phyloP scores from a whole-genome alignment of 2,329 filamentous ascomycete species.

The Metarhizium brunneum region DNA sequence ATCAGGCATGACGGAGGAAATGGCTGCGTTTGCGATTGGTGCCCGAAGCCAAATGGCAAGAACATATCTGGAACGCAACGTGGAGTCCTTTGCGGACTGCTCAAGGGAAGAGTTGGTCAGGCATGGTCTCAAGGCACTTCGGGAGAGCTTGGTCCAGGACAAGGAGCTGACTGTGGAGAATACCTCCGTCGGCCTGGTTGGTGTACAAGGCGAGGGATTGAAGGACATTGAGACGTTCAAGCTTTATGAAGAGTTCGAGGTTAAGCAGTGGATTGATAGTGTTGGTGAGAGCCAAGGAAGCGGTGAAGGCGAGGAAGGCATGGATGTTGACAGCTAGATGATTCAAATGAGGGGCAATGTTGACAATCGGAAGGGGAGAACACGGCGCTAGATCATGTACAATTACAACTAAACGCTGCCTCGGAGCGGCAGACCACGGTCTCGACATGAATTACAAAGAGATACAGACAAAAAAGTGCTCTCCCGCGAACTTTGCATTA shows the following conservation, averaged over 20 bases:
- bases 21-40: slow-evolving; percentile 91
- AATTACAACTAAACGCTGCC: slow-evolving; percentile 19
- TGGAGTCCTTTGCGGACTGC: slow-evolving; percentile 71
- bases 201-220: slow-evolving; percentile 40
- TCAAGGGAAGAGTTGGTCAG: slow-evolving; percentile 77
- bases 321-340: slow-evolving; percentile 27
- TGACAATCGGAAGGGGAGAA: neutral
- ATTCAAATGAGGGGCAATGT: neutral
- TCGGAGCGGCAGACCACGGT: neutral
- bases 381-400: slow-evolving; percentile 24
- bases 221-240: slow-evolving; percentile 70
- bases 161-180: slow-evolving; percentile 97
- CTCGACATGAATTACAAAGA: neutral
- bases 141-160: slow-evolving; percentile 93
- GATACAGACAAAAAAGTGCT: neutral
- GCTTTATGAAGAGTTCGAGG: slow-evolving; percentile 81
- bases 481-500: neutral
- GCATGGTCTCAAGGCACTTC: slow-evolving; percentile 83
- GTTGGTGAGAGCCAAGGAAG: slow-evolving; percentile 43
- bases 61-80: slow-evolving; percentile 89
- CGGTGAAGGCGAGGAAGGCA: slow-evolving; percentile 29
- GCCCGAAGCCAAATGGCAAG: slow-evolving; percentile 95
- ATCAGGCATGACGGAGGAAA: slow-evolving; percentile 91
- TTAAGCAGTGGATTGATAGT: slow-evolving; percentile 77
- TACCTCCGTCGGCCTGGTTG: slow-evolving; percentile 82